Evolutionary conservation across 2,329 filamentous ascomycete species (phyloP).

Genomic region (Exutisphaerella laricina): DNA sequence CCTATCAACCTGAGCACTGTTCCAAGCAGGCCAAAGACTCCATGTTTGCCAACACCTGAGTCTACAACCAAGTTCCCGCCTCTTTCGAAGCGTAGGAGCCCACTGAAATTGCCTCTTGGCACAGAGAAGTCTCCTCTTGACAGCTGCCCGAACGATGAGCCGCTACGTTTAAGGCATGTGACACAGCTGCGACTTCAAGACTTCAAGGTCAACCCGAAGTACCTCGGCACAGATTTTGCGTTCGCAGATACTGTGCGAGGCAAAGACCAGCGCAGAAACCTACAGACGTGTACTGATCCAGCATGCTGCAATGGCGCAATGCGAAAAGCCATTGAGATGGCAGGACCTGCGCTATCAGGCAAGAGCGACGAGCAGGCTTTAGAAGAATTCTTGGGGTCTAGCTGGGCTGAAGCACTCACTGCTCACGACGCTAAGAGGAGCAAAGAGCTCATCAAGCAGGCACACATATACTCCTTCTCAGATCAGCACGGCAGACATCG

Average conservation of each 20-base stretch:
- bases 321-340: conserved; percentile 54
- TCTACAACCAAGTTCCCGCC: conserved; percentile 8
- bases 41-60: conserved; percentile 1
- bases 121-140: conserved; percentile 22
- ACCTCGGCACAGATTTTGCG: conserved; percentile 68
- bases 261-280: conserved; percentile 60
- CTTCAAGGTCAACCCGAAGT: conserved; percentile 74
- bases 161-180: conserved; percentile 55
- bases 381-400: conserved; percentile 25
- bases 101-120: conserved; percentile 2
- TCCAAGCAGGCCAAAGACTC: too few species aligned
- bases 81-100: conserved; percentile 4
- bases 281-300: conserved; percentile 68
- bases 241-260: conserved; percentile 70
- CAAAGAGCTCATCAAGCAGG: conserved; percentile 64
- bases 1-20: too few species aligned
- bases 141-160: conserved; percentile 34
- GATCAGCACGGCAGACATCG: conserved; percentile 73
- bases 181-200: conserved; percentile 59
- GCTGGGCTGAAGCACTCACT: conserved; percentile 23
- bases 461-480: conserved; percentile 66
- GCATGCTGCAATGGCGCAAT: conserved; percentile 73
- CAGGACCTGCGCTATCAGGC: conserved; percentile 15
- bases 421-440: conserved; percentile 46
- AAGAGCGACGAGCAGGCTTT: conserved; percentile 27